Conservation (phyloP, 306 rosid genomes). For the Trifolium fragiferum region DNA sequence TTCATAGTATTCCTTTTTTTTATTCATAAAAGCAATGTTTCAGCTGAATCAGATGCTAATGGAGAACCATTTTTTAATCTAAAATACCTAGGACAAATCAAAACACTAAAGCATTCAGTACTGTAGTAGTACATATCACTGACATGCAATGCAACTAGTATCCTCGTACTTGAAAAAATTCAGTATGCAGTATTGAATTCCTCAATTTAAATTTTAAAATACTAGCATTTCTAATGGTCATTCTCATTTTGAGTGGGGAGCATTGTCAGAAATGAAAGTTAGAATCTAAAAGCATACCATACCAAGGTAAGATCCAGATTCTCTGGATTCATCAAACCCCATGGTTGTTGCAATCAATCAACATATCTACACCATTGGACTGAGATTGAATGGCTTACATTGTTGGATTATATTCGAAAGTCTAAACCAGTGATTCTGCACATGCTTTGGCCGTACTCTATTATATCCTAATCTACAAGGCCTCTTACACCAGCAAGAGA, state of each 20-base stretch:
- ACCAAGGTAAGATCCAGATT: background rate
- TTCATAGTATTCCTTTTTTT: background rate
- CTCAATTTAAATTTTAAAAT: background rate
- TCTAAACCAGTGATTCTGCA: background rate
- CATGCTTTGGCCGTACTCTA: background rate
- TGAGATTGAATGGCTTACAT: background rate
- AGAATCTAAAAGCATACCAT: conserved; percentile 32
- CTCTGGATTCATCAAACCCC: background rate
- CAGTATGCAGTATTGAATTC: background rate
- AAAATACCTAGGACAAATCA: background rate
- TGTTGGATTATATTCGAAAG: background rate
- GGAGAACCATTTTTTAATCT: background rate
- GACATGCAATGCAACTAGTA: conserved; percentile 3
- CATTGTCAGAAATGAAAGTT: conserved; percentile 18
- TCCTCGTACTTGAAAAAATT: background rate
- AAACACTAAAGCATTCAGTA: background rate
- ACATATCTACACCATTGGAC: background rate
- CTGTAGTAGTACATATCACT: too few relatives aligned
- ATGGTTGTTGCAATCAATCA: background rate
- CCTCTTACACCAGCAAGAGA: background rate
- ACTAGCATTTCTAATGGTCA: background rate
- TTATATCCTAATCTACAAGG: background rate
- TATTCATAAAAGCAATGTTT: background rate
- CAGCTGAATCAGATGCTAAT: background rate
- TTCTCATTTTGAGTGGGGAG: conserved; percentile 22